phyloP scores from a whole-genome alignment of 352 stramenopile genomes.

The Blastocystis sp. region DNA sequence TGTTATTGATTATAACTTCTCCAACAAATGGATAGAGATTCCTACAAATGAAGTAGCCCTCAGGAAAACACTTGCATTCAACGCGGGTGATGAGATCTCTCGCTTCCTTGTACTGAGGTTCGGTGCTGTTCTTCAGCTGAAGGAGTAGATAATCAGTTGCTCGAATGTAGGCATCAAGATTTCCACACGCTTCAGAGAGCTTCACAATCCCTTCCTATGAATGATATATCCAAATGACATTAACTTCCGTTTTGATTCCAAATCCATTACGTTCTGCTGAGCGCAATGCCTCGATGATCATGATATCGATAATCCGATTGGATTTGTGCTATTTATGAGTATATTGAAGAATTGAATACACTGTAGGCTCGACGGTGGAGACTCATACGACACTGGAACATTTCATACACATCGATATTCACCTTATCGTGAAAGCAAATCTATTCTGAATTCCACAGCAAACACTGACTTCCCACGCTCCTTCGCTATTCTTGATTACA shows the following conservation, averaged over 20 bases:
- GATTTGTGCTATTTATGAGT: conserved; percentile 24
- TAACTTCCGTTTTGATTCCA: conserved; percentile 5
- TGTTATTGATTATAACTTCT: conserved; percentile 42
- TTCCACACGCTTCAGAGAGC: neutral
- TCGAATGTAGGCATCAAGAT: conserved; percentile 38
- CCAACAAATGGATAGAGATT: conserved; percentile 42
- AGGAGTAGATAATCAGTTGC: conserved; percentile 60
- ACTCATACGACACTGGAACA: conserved; percentile 62
- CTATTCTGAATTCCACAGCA: neutral
- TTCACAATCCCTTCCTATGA: conserved; percentile 9
- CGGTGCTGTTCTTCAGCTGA: conserved; percentile 27
- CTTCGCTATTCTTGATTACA: conserved; percentile 5
- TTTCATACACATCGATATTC: conserved; percentile 49
- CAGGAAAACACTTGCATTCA: neutral
- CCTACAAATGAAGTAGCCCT: neutral
- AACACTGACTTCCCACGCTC: neutral
- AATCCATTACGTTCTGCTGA: conserved; percentile 36
- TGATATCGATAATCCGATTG: conserved; percentile 45
- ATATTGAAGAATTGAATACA: neutral
- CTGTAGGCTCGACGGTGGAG: conserved; percentile 37
- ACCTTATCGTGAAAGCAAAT: conserved; percentile 64
- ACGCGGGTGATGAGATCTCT: conserved; percentile 7
- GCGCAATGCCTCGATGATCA: conserved; percentile 52
- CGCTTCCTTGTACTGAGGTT: neutral
- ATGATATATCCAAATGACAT: neutral